These are phyloP conservation scores for Viola odorata DNA, from an alignment of 345 rosid genomes.

Conservation along the genomic window DNA sequence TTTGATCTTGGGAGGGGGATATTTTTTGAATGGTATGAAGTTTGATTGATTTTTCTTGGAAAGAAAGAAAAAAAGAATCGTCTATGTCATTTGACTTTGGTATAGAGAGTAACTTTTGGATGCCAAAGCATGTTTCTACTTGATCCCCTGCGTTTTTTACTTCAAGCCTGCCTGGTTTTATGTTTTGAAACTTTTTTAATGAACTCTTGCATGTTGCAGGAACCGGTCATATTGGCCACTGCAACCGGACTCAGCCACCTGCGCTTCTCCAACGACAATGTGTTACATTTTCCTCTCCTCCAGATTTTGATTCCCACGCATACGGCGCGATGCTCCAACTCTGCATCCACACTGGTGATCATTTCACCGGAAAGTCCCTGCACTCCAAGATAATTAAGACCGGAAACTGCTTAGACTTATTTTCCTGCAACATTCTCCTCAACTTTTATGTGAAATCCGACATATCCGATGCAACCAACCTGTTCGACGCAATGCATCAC, in stretches of 20 bases:
- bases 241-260: constrained; percentile 52
- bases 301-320: constrained; percentile 37
- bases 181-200: constrained; percentile 11
- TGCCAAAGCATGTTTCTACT: not conserved
- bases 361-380: constrained; percentile 31
- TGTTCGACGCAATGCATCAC: constrained; percentile 72
- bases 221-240: constrained; percentile 70
- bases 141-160: too few relatives aligned
- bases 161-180: too few relatives aligned
- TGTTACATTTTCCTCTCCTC: constrained; percentile 5
- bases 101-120: not conserved
- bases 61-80: not conserved
- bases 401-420: constrained; percentile 71
- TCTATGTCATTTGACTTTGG: not conserved
- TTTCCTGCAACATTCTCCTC: constrained; percentile 54
- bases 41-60: not conserved
- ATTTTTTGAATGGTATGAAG: too few relatives aligned
- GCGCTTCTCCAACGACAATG: constrained; percentile 3
- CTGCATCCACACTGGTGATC: constrained; percentile 52
- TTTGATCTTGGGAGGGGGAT: not conserved
- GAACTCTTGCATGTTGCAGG: constrained; percentile 38
- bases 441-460: constrained; percentile 42
- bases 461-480: constrained; percentile 33
- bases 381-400: constrained; percentile 54
- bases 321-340: constrained; percentile 51